phyloP scores from a whole-genome alignment of 2,329 filamentous ascomycete genomes.

The Trichoderma guizhouense region DNA sequence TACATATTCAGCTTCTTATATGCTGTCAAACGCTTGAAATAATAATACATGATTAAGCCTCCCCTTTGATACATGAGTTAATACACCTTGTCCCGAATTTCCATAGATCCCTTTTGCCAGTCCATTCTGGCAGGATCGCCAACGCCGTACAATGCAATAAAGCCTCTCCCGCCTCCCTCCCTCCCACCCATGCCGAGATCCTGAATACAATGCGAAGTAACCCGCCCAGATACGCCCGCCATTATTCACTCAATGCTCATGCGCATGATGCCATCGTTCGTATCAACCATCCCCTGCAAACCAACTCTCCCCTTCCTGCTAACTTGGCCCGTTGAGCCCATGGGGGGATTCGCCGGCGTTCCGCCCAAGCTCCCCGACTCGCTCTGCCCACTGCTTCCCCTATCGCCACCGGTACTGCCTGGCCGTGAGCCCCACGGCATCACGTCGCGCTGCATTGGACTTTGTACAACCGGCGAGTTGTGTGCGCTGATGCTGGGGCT shows the following conservation, averaged over 20 bases:
- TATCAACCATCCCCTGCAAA: conserved; percentile 90
- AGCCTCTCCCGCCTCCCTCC: not conserved
- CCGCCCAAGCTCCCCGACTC: conserved; percentile 43
- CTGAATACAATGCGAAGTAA: not conserved
- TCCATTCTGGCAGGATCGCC: not conserved
- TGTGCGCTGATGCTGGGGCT: conserved; percentile 88
- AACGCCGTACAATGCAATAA: not conserved
- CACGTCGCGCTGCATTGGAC: conserved; percentile 70
- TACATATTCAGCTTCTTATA: not conserved
- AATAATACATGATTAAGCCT: not conserved
- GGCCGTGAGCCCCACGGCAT: conserved; percentile 70
- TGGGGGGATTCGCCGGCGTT: conserved; percentile 31
- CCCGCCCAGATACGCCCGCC: not conserved
- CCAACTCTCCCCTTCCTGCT: conserved; percentile 64
- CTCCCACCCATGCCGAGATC: not conserved
- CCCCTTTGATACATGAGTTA: not conserved
- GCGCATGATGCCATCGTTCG: conserved; percentile 92
- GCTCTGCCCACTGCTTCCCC: conserved; percentile 51
- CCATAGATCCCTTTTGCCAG: not conserved
- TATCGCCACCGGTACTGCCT: conserved; percentile 56
- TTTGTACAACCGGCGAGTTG: conserved; percentile 84
- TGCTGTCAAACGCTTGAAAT: not conserved
- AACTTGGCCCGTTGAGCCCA: conserved; percentile 41
- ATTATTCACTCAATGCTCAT: conserved; percentile 83
- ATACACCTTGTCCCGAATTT: not conserved